A percentile compares a stretch with the other conserved stretches of the same genome.
Conservation (phyloP, 371 early-diverging fungal species). For the Mortierella sp. region DNA sequence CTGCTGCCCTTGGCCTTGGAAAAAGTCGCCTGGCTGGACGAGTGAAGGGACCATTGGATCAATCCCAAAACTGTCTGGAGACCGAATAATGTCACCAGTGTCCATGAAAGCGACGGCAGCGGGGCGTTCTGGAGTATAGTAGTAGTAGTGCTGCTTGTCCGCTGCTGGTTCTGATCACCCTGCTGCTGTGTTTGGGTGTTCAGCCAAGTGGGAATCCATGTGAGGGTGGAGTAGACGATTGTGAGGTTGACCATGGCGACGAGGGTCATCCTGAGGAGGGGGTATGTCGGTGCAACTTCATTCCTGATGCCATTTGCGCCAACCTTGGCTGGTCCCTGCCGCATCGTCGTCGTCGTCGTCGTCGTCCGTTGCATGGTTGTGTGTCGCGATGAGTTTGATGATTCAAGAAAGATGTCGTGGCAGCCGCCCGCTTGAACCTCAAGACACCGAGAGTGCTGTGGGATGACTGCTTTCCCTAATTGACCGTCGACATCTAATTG, state of each 20-base stretch:
- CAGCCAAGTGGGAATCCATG: conserved; percentile 26
- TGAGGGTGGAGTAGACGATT: conserved; percentile 24
- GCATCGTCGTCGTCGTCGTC: conserved; percentile 6
- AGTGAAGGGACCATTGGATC: conserved; percentile 26
- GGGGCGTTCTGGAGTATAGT: neutral
- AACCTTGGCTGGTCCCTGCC: conserved; percentile 9
- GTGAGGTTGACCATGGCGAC: conserved; percentile 40
- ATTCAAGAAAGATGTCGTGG: neutral
- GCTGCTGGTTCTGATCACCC: neutral
- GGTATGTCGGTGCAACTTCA: conserved; percentile 23
- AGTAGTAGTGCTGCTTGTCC: neutral
- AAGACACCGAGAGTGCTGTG: neutral
- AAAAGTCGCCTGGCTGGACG: neutral
- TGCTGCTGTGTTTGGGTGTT: neutral
- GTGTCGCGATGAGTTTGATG: conserved; percentile 3
- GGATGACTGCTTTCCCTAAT: neutral
- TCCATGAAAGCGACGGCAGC: conserved; percentile 43
- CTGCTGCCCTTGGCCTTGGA: neutral
- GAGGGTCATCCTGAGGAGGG: conserved; percentile 39
- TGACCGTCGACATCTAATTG: too few relatives aligned
- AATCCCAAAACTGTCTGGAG: conserved; percentile 33
- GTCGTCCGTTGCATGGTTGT: conserved; percentile 30
- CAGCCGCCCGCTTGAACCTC: neutral
- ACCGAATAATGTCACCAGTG: conserved; percentile 27
- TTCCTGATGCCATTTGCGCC: neutral